These are phyloP conservation scores for Simmondsia chinensis DNA, from an alignment of 148 eudicot species.

Conservation along the genomic window DNA sequence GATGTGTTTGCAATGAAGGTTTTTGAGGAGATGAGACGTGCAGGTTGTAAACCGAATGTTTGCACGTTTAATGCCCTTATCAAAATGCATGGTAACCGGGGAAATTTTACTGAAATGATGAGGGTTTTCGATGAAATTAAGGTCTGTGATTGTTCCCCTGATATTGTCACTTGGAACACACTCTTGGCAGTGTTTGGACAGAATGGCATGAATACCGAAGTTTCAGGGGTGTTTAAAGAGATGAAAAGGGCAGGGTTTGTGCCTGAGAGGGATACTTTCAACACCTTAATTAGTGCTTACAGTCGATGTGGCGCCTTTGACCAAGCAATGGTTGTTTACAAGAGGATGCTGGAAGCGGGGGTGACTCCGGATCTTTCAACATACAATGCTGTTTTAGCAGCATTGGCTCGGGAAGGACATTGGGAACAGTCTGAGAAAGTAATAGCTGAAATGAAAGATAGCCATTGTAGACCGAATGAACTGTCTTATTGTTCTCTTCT, in stretches of 20 bases:
- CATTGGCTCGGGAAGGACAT: constrained; percentile 79
- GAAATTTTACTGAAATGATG: constrained; percentile 78
- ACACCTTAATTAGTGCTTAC: constrained; percentile 81
- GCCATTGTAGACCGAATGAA: constrained; percentile 64
- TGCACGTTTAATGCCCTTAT: constrained; percentile 85
- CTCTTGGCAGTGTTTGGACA: constrained; percentile 82
- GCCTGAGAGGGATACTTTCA: constrained; percentile 87
- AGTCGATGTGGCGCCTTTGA: constrained; percentile 69
- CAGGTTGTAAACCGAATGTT: constrained; percentile 70
- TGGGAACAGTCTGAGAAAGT: constrained; percentile 89
- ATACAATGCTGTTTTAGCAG: constrained; percentile 78
- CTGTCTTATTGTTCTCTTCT: constrained; percentile 69
- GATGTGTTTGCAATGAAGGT: constrained; percentile 84
- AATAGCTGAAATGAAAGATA: constrained; percentile 53
- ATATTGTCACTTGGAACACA: constrained; percentile 90
- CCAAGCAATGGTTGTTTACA: constrained; percentile 65
- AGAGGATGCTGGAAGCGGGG: constrained; percentile 68
- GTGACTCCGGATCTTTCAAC: constrained; percentile 81
- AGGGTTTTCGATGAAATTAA: constrained; percentile 75
- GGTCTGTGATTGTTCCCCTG: constrained; percentile 54
- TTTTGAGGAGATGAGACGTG: constrained; percentile 69
- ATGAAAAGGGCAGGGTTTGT: constrained; percentile 84
- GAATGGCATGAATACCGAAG: constrained; percentile 77
- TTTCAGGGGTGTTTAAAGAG: constrained; percentile 59
- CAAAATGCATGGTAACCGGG: constrained; percentile 84